Evolutionary conservation across 2,329 filamentous ascomycete genomes (phyloP), one percentile per base, ranked within the genome.

Genomic region (Scytalidium sp.): DNA sequence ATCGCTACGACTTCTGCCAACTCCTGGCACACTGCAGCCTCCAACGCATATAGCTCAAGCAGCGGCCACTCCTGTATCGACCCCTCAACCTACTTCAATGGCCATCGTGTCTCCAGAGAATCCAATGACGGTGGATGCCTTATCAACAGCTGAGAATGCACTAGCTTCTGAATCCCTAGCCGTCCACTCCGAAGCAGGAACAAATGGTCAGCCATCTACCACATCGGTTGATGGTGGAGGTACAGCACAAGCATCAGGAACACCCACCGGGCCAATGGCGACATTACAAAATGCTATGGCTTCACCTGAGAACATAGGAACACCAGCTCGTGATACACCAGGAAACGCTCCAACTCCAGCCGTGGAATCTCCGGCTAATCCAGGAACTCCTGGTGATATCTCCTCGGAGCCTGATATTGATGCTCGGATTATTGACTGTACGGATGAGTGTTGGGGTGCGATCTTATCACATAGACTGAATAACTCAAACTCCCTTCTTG

Each of bases 361-460:
- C 8, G 56, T 52, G 7, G 57, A 62, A 25, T 56, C 51, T 49
- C 63, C 43, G 13, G 43, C 46, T 7, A 56, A 47, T 29, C 45
- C 56, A 69, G 72, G 23, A 60, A 70, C 43, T 55, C 61, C 56
- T 22, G 27, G 62, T 17, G 59, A 71, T 21, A 70, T 77, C 1
- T 74, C 76, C 3, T 64, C 67, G 15, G 76, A 83, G 58, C 70
- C 77, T 43, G 83, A 87, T 50, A 74, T 75, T 1, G 87, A 92
- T 50, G 81, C 85, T 1, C 80, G 85, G 19, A 78, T 95, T 10
- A 71, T 88, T 17, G 88, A 94, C 61, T 68, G 81, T 2, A 84
- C 83, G 1, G 89, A 94, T 59, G 86, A 89, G 55, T 87, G 81
- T 1, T 93, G 87, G 85, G 88, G 85, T 19, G 79, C 88, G 4